A percentile compares a stretch with the other conserved stretches of the same genome.
phyloP scores from a whole-genome alignment of 1,284 basidiomycete genomes.

The Puccinia polysora region DNA sequence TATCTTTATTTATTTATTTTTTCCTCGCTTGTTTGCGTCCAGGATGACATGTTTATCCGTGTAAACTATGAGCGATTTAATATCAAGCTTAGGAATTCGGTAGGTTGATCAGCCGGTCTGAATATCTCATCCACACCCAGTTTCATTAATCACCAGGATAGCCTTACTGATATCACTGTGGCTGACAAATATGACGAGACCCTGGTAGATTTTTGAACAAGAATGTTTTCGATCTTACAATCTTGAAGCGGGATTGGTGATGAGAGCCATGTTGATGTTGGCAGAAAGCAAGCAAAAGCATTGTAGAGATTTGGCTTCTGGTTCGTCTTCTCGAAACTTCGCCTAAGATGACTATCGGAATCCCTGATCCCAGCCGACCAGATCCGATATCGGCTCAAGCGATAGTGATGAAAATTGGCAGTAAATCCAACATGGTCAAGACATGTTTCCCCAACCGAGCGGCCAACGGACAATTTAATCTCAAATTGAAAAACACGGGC shows the following conservation, averaged over 20 bases:
- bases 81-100: conserved; percentile 38
- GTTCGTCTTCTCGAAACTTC: not conserved
- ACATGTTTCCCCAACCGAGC: conserved; percentile 25
- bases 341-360: not conserved
- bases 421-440: conserved; percentile 16
- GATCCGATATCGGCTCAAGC: conserved; percentile 31
- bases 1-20: not conserved
- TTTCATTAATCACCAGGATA: no score
- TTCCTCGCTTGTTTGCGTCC: not conserved
- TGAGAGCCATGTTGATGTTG: conserved; percentile 35
- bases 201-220: conserved; percentile 31
- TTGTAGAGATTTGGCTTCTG: conserved; percentile 20
- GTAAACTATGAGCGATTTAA: conserved; percentile 34
- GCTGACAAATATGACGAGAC: no score
- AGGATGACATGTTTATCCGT: conserved; percentile 36
- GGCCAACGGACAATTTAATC: conserved; percentile 29
- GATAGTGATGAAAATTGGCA: conserved; percentile 27
- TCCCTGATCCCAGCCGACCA: conserved; percentile 14
- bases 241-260: conserved; percentile 23
- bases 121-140: no score
- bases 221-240: conserved; percentile 30
- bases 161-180: no score
- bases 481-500: conserved; percentile 40
- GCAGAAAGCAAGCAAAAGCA: conserved; percentile 32
- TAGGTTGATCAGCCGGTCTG: not conserved